Percentiles rank a stretch among this genome's conserved stretches.
phyloP scores from a whole-genome alignment of 2,329 filamentous ascomycete genomes.

The Fusarium oligoseptatum region DNA sequence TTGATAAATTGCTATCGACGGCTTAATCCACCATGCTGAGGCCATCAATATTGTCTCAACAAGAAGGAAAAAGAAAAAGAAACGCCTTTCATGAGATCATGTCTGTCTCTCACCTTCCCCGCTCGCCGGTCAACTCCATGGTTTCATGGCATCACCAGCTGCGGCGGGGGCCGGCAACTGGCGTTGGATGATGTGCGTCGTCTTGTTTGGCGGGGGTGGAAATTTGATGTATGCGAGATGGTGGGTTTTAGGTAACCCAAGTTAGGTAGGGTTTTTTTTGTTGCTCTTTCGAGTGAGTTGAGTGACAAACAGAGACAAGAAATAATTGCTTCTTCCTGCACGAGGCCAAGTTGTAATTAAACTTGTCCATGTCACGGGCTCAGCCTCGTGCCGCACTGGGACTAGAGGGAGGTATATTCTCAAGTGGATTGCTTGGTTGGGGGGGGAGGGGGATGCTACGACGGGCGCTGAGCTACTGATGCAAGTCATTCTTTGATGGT shows the following conservation, averaged over 20 bases:
- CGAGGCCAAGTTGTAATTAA: slow-evolving; percentile 31
- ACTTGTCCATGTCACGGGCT: slow-evolving; percentile 29
- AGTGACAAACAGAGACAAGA: neutral
- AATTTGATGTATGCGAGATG: slow-evolving; percentile 15
- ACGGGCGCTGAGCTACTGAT: slow-evolving; percentile 29
- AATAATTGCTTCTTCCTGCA: slow-evolving; percentile 8
- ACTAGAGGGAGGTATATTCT: slow-evolving; percentile 1
- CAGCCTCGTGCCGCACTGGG: slow-evolving; percentile 36
- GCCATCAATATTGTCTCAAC: slow-evolving; percentile 1
- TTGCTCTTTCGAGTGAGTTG: neutral
- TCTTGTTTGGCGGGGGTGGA: slow-evolving; percentile 6
- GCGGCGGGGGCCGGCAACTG: neutral
- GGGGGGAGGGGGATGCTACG: neutral
- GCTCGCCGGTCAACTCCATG: slow-evolving; percentile 3
- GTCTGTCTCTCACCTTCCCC: neutral
- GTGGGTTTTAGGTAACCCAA: neutral
- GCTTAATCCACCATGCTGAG: neutral
- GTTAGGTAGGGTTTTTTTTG: neutral
- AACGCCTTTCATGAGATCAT: neutral
- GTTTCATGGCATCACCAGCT: slow-evolving; percentile 4
- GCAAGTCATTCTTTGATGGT: slow-evolving; percentile 41
- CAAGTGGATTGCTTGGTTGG: slow-evolving; percentile 6
- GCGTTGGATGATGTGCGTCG: slow-evolving; percentile 12
- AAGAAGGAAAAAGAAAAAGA: neutral
- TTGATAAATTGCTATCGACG: neutral